A percentile compares a stretch with the other conserved stretches of the same genome.
Evolutionary conservation across 2,329 filamentous ascomycete genomes (phyloP).

Genomic region (Colletotrichum falcatum): DNA sequence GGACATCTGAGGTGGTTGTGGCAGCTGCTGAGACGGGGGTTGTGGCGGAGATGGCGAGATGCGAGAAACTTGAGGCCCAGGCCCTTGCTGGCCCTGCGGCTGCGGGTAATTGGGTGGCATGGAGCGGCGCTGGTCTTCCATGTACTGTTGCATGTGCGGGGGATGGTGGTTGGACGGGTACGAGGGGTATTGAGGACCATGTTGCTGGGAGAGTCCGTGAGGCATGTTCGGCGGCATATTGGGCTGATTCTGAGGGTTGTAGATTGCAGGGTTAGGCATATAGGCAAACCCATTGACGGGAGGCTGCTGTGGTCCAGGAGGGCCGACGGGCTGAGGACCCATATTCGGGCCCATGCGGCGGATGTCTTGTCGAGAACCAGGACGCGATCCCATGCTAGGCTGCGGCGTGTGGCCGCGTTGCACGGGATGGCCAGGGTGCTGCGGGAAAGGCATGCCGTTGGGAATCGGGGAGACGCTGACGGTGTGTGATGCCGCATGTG

Average conservation of each 20-base stretch:
- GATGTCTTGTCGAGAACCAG: constrained; percentile 83
- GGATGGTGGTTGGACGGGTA: constrained; percentile 44
- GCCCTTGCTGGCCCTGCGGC: constrained; percentile 62
- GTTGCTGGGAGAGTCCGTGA: constrained; percentile 52
- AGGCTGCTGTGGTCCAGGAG: constrained; percentile 65
- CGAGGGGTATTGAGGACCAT: constrained; percentile 54
- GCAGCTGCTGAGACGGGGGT: constrained; percentile 64
- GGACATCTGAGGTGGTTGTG: constrained; percentile 63
- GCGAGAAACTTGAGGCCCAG: constrained; percentile 58
- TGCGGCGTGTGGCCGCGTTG: constrained; percentile 84
- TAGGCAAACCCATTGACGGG: constrained; percentile 81
- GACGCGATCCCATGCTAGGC: constrained; percentile 79
- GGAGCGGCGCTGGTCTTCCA: constrained; percentile 81
- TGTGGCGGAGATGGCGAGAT: constrained; percentile 72
- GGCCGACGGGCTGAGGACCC: constrained; percentile 70
- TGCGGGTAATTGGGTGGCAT: constrained; percentile 75
- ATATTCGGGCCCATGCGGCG: constrained; percentile 82
- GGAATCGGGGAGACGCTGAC: constrained; percentile 90
- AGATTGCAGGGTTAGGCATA: constrained; percentile 87
- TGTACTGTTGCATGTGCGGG: constrained; percentile 73
- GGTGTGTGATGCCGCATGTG: constrained; percentile 86
- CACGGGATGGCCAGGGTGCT: constrained; percentile 57
- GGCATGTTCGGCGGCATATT: constrained; percentile 55
- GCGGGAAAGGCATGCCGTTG: constrained; percentile 78
- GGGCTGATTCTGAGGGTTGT: constrained; percentile 72